phyloP scores from a whole-genome alignment of 2,329 filamentous ascomycete genomes.

The Leptographium flavum region DNA sequence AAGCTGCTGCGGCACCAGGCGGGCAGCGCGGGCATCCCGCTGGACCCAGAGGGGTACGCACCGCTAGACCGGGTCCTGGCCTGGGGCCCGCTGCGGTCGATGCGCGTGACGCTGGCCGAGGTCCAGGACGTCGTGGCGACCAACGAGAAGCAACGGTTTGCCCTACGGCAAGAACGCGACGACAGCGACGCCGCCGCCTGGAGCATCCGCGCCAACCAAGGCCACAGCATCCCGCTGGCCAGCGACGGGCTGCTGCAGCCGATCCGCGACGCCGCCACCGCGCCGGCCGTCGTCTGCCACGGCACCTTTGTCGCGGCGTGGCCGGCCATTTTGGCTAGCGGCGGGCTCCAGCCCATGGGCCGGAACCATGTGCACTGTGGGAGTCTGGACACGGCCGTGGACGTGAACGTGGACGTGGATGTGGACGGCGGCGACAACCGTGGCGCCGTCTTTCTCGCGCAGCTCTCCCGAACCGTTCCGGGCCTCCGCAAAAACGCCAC shows the following conservation, averaged over 20 bases:
- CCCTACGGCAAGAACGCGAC: slow-evolving; percentile 38
- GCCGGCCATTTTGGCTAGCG: slow-evolving; percentile 56
- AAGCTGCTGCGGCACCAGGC: slow-evolving; percentile 42
- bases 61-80: slow-evolving; percentile 39
- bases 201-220: slow-evolving; percentile 90
- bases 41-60: slow-evolving; percentile 47
- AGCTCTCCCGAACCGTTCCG: too few relatives aligned
- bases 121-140: slow-evolving; percentile 53
- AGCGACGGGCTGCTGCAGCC: slow-evolving; percentile 53
- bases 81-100: slow-evolving; percentile 45
- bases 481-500: slow-evolving; percentile 72
- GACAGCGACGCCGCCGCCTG: slow-evolving; percentile 47
- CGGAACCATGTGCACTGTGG: slow-evolving; percentile 87
- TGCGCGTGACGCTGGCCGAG: slow-evolving; percentile 64
- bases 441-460: too few relatives aligned
- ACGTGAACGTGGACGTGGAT: background rate
- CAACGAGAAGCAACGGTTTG: slow-evolving; percentile 87
- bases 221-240: slow-evolving; percentile 68
- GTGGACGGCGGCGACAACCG: background rate
- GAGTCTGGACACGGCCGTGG: background rate
- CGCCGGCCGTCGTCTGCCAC: slow-evolving; percentile 62
- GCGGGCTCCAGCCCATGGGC: slow-evolving; percentile 68
- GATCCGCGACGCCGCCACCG: slow-evolving; percentile 43
- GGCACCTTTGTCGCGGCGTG: slow-evolving; percentile 80
- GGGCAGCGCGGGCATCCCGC: slow-evolving; percentile 36